Evolutionary conservation across 306 rosid species (phyloP), one percentile per base, ranked within the genome.

Genomic region (Quercus robur): DNA sequence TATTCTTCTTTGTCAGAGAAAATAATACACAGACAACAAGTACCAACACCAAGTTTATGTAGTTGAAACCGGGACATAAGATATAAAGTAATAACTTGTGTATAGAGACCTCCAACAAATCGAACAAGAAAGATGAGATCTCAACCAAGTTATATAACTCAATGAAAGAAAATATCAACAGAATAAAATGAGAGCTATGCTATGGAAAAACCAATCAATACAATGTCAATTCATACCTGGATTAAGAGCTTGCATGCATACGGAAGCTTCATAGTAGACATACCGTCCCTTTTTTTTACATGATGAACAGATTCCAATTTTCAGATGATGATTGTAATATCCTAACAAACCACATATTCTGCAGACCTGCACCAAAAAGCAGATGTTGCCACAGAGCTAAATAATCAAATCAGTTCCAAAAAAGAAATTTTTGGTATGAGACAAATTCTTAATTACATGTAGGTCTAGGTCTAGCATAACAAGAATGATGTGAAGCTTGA

Each of bases 201-300:
- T 21, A 20, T 23, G 64, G 64, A 20, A 21, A 58, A 59, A 21
- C 15, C 25, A 18, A 67, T 33, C 52, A 67, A 33, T 31, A 67
- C 41, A 35, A 35, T 33, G 25, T 19, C 52, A 67, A 67, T 46
- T 46, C 8, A 80, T 76, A 94, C 97, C 95, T 95, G 98, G 77
- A 95, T 88, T 81, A 95, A 85, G 83, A 95, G 94, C 83, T 93
- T 95, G 94, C 98, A 95, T n/a, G 98, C 94, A 75, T 95, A 95
- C 23, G 99, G 97, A 46, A 95, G 89, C 82, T 90, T 91, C 94
- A 91, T 78, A 68, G 91, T 89, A 38, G 93, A 95, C 46, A 95
- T 90, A 33, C 86, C 87, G 15, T 93, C 92, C 66, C 98, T 96
- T 35, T 87, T 87, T 95, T 83, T 91, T 93, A 83, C 99, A 95